Conservation (phyloP, 2,329 filamentous ascomycete species). For the Sclerotinia subarctica region DNA sequence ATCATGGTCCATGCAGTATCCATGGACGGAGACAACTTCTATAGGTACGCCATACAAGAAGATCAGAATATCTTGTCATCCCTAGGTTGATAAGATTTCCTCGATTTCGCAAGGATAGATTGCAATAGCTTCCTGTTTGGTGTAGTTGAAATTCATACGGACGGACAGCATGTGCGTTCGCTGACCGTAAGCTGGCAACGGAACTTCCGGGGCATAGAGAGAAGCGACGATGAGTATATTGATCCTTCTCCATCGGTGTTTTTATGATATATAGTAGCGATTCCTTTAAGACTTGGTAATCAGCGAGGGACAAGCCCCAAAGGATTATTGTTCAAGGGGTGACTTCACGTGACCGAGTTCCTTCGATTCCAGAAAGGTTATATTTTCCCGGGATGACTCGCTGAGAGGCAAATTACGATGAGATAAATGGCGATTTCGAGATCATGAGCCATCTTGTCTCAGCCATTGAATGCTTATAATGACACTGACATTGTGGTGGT, state of each 20-base stretch:
- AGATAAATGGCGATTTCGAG: neutral
- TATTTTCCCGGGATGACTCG: neutral
- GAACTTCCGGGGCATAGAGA: neutral
- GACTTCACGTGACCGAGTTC: neutral
- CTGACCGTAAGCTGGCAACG: slow-evolving; percentile 16
- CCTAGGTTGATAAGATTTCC: neutral
- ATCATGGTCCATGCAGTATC: neutral
- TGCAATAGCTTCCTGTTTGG: neutral
- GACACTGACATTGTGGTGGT: neutral
- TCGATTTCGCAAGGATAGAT: neutral
- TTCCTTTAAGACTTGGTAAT: slow-evolving; percentile 12
- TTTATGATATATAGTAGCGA: neutral
- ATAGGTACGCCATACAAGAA: neutral
- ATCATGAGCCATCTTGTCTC: neutral
- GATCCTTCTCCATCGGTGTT: slow-evolving; percentile 9
- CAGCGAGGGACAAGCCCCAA: slow-evolving; percentile 1
- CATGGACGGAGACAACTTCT: neutral
- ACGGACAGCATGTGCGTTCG: neutral
- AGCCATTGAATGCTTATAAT: slow-evolving; percentile 11
- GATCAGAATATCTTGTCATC: neutral
- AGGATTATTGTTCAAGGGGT: slow-evolving; percentile 6
- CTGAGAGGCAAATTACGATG: neutral
- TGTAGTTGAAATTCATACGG: neutral
- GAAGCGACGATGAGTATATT: neutral
- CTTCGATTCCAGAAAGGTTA: no score